These are phyloP conservation scores for Pleurotus giganteus DNA, from an alignment of 768 basidiomycete genomes.

Conservation along the genomic window DNA sequence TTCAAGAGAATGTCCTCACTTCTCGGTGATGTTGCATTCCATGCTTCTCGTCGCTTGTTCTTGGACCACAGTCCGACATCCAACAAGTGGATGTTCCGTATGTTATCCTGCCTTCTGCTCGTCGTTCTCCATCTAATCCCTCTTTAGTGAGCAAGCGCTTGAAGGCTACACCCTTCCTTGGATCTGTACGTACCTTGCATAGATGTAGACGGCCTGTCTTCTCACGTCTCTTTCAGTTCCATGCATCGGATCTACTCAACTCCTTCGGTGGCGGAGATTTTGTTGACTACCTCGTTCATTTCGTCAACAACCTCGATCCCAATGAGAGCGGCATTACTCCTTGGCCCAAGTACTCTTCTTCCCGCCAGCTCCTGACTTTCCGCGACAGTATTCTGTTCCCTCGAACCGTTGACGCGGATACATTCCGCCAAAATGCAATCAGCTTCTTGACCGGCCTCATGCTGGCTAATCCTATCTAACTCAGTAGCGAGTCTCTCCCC, in stretches of 20 bases:
- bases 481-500: neutral
- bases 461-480: constrained; percentile 1
- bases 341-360: constrained; percentile 31
- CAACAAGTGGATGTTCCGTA: constrained; percentile 35
- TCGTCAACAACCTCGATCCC: constrained; percentile 31
- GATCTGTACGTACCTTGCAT: constrained; percentile 24
- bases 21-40: constrained; percentile 48
- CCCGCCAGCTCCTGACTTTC: constrained; percentile 2
- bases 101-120: neutral
- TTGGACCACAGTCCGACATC: constrained; percentile 38
- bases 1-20: constrained; percentile 52
- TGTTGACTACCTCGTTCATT: constrained; percentile 34
- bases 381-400: neutral
- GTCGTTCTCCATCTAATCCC: neutral
- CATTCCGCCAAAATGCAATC: neutral
- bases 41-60: constrained; percentile 49
- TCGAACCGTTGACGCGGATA: neutral
- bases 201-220: neutral
- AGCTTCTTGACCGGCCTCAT: neutral
- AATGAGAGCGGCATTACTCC: constrained; percentile 22
- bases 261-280: constrained; percentile 28
- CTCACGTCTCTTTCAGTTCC: constrained; percentile 23
- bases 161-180: constrained; percentile 28
- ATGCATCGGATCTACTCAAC: constrained; percentile 30
- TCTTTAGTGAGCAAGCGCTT: constrained; percentile 29